Percentiles rank a stretch among this genome's conserved stretches.
These are phyloP conservation scores for Rhodotorula paludigena DNA, from an alignment of 768 basidiomycete species.

Conservation along the genomic window DNA sequence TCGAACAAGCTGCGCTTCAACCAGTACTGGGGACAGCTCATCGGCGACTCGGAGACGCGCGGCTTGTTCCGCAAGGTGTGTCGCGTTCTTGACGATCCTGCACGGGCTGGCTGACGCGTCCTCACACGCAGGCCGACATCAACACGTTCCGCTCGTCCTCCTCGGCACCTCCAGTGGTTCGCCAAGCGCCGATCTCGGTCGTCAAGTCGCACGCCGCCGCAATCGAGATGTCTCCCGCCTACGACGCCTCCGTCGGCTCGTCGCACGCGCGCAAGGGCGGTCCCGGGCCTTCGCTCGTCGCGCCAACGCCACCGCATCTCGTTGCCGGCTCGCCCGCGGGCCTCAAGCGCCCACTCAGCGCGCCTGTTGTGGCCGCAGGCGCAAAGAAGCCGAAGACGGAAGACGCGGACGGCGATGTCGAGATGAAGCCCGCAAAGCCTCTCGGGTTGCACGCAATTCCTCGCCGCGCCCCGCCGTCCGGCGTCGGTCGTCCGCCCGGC, in stretches of 20 bases:
- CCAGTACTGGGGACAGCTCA: conserved; percentile 40
- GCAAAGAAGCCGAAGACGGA: conserved; percentile 21
- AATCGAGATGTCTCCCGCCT: conserved; percentile 18
- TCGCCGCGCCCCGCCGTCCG: background rate
- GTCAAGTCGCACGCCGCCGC: conserved; percentile 18
- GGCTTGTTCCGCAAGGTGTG: conserved; percentile 24
- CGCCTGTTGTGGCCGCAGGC: background rate
- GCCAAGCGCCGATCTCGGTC: background rate
- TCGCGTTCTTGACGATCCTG: background rate
- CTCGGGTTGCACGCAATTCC: background rate
- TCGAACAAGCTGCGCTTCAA: conserved; percentile 70
- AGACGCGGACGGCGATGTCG: background rate
- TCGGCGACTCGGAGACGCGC: conserved; percentile 38
- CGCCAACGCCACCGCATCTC: background rate
- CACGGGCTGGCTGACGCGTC: background rate
- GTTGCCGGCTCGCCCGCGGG: background rate
- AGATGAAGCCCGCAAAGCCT: background rate
- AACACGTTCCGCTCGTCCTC: conserved; percentile 22
- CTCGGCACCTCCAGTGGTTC: conserved; percentile 21
- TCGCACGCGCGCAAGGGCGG: background rate
- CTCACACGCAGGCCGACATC: conserved; percentile 17
- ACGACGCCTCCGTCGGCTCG: conserved; percentile 2
- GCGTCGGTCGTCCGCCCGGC: background rate
- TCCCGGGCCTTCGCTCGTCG: background rate
- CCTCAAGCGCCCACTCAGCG: background rate